phyloP scores from a whole-genome alignment of 169 alveolate species.

The Babesia caballi region DNA sequence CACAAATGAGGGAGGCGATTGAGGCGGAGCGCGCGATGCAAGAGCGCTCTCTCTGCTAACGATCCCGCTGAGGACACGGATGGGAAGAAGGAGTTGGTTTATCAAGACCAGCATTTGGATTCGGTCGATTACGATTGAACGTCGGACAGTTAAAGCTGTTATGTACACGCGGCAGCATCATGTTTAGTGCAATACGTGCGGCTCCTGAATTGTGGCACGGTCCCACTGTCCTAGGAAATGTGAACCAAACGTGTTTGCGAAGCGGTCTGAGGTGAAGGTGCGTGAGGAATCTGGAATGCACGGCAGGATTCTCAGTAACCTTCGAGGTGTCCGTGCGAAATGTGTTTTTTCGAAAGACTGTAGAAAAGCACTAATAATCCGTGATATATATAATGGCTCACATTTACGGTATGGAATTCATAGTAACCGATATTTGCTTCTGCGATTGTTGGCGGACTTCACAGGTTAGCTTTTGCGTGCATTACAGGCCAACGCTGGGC shows the following conservation, averaged over 20 bases:
- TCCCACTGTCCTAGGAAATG: background rate
- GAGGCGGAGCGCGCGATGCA: background rate
- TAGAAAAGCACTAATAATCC: conserved; percentile 12
- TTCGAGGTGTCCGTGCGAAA: conserved; percentile 11
- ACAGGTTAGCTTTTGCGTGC: background rate
- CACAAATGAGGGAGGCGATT: background rate
- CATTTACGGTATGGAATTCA: conserved; percentile 1
- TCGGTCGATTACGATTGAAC: conserved; percentile 57
- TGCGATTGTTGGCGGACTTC: background rate
- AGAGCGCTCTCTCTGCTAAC: background rate
- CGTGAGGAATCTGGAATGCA: background rate
- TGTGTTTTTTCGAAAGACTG: conserved; percentile 2
- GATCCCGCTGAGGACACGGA: background rate
- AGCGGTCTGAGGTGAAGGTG: no score
- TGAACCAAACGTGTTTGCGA: background rate
- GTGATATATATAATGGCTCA: conserved; percentile 13
- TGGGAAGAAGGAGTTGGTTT: conserved; percentile 20
- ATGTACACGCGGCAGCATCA: background rate
- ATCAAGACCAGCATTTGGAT: conserved; percentile 49
- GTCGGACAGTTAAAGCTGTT: background rate
- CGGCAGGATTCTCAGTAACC: conserved; percentile 16
- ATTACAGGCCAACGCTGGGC: background rate
- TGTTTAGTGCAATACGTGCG: background rate
- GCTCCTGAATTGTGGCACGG: background rate
- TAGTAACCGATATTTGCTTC: background rate